Evolutionary conservation across 148 eudicot species (phyloP).

Genomic region (Cornus kousa): DNA sequence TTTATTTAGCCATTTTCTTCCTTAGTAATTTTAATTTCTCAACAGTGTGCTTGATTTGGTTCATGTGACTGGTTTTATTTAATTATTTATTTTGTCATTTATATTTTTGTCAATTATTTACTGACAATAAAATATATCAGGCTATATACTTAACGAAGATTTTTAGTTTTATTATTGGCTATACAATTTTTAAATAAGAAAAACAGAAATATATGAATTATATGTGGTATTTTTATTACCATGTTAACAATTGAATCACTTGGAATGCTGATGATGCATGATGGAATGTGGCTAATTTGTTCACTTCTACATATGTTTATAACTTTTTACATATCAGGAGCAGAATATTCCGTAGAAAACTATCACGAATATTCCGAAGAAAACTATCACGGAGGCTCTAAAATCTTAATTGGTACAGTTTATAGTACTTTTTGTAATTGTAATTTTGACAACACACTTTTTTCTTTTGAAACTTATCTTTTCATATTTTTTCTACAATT

Average conservation of each 20-base stretch:
- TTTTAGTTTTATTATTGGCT: not conserved
- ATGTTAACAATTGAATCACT: not conserved
- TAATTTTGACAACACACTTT: not conserved
- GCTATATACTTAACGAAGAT: not conserved
- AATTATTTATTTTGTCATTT: not conserved
- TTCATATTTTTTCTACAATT: not conserved
- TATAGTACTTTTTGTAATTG: not conserved
- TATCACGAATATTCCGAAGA: too few relatives aligned
- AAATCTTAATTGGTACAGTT: constrained; percentile 52
- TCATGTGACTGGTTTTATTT: not conserved
- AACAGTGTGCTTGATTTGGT: not conserved
- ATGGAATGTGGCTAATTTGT: not conserved
- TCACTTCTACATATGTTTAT: not conserved
- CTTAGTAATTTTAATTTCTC: not conserved
- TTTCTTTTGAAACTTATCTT: not conserved
- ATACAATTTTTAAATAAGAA: not conserved
- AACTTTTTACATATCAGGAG: constrained; percentile 39
- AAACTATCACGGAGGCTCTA: constrained; percentile 60
- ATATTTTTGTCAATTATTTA: not conserved
- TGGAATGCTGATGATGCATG: not conserved
- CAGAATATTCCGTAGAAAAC: constrained; percentile 40
- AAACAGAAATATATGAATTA: not conserved
- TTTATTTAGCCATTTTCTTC: too few relatives aligned
- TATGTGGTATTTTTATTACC: too few relatives aligned
- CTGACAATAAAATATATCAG: not conserved